phyloP scores from a whole-genome alignment of 2,329 filamentous ascomycete species.

The Ceratocystis diversiconidia region DNA sequence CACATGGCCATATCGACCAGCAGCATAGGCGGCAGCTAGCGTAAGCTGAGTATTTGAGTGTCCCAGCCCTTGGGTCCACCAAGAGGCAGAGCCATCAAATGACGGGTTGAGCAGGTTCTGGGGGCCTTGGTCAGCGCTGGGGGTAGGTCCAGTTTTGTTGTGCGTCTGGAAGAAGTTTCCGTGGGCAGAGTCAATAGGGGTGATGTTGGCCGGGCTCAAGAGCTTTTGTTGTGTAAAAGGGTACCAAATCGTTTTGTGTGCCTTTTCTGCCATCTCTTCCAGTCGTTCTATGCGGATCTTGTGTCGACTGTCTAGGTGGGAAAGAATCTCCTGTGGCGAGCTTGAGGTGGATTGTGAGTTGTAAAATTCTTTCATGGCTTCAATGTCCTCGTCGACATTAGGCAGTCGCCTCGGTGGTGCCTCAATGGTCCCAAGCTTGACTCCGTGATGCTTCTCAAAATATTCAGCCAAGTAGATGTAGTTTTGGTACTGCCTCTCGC shows the following conservation, averaged over 20 bases:
- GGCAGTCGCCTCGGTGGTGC: conserved; percentile 39
- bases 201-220: conserved; percentile 47
- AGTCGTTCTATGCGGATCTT: conserved; percentile 41
- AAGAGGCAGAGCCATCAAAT: conserved; percentile 74
- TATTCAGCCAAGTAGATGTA: conserved; percentile 52
- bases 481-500: conserved; percentile 52
- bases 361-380: conserved; percentile 53
- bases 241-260: conserved; percentile 61
- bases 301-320: conserved; percentile 40
- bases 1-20: conserved; percentile 72
- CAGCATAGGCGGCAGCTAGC: conserved; percentile 64
- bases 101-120: conserved; percentile 42
- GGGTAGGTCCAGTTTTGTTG: background rate
- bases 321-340: conserved; percentile 33
- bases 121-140: conserved; percentile 17
- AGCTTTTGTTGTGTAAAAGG: conserved; percentile 71
- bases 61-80: conserved; percentile 83
- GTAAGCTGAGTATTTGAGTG: conserved; percentile 61
- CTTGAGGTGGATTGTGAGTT: conserved; percentile 28
- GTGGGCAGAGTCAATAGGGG: conserved; percentile 65
- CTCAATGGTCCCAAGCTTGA: conserved; percentile 43
- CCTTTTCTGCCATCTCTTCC: conserved; percentile 45
- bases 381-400: conserved; percentile 34
- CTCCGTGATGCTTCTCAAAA: conserved; percentile 43
- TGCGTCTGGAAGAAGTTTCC: conserved; percentile 62